A percentile compares a stretch with the other conserved stretches of the same genome.
These are phyloP conservation scores for Harrya chromipes DNA, from an alignment of 768 basidiomycete species.

Conservation along the genomic window DNA sequence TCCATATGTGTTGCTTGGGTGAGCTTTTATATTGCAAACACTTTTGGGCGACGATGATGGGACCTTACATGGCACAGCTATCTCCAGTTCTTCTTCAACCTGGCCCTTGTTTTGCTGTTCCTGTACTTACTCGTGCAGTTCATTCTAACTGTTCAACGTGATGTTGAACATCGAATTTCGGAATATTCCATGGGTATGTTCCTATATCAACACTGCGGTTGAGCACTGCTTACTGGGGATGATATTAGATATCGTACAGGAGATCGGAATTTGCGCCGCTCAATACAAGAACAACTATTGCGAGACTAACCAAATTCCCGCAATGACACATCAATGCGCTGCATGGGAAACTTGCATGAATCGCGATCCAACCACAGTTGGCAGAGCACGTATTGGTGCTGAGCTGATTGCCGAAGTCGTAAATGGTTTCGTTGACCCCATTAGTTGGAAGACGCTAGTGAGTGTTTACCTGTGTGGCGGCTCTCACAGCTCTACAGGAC, in stretches of 20 bases:
- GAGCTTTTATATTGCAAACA: slow-evolving; percentile 22
- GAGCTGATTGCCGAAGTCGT: slow-evolving; percentile 96
- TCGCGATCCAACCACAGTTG: slow-evolving; percentile 85
- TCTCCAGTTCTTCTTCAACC: slow-evolving; percentile 92
- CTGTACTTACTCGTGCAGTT: slow-evolving; percentile 85
- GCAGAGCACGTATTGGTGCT: slow-evolving; percentile 86
- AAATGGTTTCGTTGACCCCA: slow-evolving; percentile 94
- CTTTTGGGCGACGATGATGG: slow-evolving; percentile 10
- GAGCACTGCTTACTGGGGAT: slow-evolving; percentile 19
- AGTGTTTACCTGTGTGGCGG: slow-evolving; percentile 30
- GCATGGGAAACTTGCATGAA: slow-evolving; percentile 96
- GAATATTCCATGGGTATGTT: slow-evolving; percentile 82
- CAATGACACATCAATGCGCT: slow-evolving; percentile 82
- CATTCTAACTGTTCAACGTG: slow-evolving; percentile 84
- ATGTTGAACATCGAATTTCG: slow-evolving; percentile 82
- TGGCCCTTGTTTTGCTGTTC: slow-evolving; percentile 76
- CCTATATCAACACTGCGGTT: slow-evolving; percentile 9
- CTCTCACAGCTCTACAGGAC: slow-evolving; percentile 15
- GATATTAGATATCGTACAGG: slow-evolving; percentile 78
- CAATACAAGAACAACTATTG: slow-evolving; percentile 84
- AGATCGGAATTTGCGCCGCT: slow-evolving; percentile 83
- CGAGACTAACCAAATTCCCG: slow-evolving; percentile 71
- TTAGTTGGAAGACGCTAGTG: slow-evolving; percentile 96
- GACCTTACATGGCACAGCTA: slow-evolving; percentile 50
- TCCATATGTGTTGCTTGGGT: slow-evolving; percentile 89